These are phyloP conservation scores for Neurospora tetraspora DNA, from an alignment of 495 filamentous ascomycete species.

Conservation along the genomic window DNA sequence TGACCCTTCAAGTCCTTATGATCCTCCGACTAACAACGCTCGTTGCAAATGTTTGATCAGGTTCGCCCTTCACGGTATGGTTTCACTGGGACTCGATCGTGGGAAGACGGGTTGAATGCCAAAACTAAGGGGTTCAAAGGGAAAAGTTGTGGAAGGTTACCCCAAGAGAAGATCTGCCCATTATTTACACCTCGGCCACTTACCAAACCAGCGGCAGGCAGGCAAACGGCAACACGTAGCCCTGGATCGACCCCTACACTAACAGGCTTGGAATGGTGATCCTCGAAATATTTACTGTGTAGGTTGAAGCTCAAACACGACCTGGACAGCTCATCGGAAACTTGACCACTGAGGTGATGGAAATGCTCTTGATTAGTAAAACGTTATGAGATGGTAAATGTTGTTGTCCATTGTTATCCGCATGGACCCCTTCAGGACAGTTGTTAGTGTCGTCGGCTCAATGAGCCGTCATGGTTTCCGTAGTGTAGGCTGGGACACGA, in stretches of 20 bases:
- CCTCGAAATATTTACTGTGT: background rate
- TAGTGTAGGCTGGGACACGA: background rate
- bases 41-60: background rate
- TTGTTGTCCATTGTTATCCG: background rate
- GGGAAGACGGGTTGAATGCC: background rate
- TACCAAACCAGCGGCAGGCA: background rate
- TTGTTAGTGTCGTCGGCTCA: background rate
- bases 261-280: background rate
- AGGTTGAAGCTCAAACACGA: background rate
- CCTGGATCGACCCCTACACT: background rate
- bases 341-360: background rate
- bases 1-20: background rate
- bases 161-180: background rate
- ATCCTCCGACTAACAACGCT: background rate
- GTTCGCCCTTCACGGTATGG: background rate
- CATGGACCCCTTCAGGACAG: background rate
- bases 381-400: background rate
- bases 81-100: background rate
- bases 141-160: background rate
- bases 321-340: background rate
- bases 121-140: background rate
- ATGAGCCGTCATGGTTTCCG: background rate
- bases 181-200: background rate
- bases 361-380: background rate
- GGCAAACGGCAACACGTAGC: background rate